A percentile compares a stretch with the other conserved stretches of the same genome.
These are phyloP conservation scores for Euphorbia tirucalli DNA, from an alignment of 345 rosid genomes.

Conservation along the genomic window DNA sequence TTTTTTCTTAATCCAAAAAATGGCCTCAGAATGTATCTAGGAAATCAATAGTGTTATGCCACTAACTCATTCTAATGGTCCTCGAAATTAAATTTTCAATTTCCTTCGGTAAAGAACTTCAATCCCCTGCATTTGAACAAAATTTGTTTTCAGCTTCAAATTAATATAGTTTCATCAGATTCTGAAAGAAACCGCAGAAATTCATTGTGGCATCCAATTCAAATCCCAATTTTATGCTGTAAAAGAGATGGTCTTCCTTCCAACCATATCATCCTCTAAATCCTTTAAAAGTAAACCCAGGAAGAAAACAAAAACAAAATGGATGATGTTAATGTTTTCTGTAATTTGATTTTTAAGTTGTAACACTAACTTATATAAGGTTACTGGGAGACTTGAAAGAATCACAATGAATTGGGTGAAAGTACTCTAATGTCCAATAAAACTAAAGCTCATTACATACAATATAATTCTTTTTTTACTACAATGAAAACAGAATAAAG, in stretches of 20 bases:
- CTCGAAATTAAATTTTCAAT: too few species aligned
- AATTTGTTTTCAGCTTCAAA: too few species aligned
- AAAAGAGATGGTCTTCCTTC: background rate
- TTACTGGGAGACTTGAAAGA: background rate
- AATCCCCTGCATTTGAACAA: too few species aligned
- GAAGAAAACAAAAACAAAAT: too few species aligned
- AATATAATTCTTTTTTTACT: background rate
- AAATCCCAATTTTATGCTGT: background rate
- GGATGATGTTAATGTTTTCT: background rate
- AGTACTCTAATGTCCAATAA: background rate
- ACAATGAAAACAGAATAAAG: too few species aligned
- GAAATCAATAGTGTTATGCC: too few species aligned
- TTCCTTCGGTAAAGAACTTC: too few species aligned
- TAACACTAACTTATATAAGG: background rate
- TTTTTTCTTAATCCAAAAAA: too few species aligned
- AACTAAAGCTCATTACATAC: background rate
- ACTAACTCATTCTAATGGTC: too few species aligned
- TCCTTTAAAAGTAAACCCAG: too few species aligned
- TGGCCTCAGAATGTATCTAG: too few species aligned
- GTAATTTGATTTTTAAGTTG: background rate
- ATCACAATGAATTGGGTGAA: background rate
- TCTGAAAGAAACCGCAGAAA: background rate
- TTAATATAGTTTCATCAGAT: background rate
- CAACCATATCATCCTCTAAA: too few species aligned
- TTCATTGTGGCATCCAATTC: background rate